Evolutionary conservation across 257 asterid genomes (phyloP), one percentile per base, ranked within the genome.

Genomic region (Forsythia viridissima): DNA sequence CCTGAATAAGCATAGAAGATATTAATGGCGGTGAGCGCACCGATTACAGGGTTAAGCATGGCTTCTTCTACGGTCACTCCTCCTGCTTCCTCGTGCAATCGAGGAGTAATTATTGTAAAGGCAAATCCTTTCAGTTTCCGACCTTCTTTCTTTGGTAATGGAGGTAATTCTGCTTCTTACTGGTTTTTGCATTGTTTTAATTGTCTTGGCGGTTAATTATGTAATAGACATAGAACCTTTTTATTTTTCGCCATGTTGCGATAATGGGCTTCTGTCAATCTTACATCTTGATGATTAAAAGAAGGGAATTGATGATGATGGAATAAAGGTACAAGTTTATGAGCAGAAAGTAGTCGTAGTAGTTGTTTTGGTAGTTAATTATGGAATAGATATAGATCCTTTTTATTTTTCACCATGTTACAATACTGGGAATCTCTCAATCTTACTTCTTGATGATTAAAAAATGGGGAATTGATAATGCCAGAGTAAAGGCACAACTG

Each of bases 131-230:
- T 21, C 16, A 63, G 70, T 70, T 82, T 83, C 77, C 88, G 93
- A 79, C 80, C 87, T 61, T 85, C 90, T n/a, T 90, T 91, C 79
- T 88, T 87, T 51, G 98, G 99, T 21, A 86, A 48, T 77, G 94
- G 90, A 89, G 99, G 99, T 94, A 86, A 76, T 59, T 59, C 16
- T 69, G 8, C 5, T 79, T 48, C 73, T 80, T 65, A 21, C 67
- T 79, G 20, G 13, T 43, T 36, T 72, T 81, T 44, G 34, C 51
- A 9, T 38, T 39, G 39, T 36, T 6, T 21, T 52, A 16, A 16
- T 65, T 72, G 48, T 66, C 46, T 51, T 43, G 74, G 42, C 66
- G 42, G 73, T 71, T 79, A 41, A 42, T 72, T 78, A 18, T 39
- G 84, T 57, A 11, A 16, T 40, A n/a, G 82, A 71, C 13, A 75